Evolutionary conservation across 192 early-diverging fungal genomes (phyloP), one percentile per base, ranked within the genome.

Genomic region (Coemansia sp.): DNA sequence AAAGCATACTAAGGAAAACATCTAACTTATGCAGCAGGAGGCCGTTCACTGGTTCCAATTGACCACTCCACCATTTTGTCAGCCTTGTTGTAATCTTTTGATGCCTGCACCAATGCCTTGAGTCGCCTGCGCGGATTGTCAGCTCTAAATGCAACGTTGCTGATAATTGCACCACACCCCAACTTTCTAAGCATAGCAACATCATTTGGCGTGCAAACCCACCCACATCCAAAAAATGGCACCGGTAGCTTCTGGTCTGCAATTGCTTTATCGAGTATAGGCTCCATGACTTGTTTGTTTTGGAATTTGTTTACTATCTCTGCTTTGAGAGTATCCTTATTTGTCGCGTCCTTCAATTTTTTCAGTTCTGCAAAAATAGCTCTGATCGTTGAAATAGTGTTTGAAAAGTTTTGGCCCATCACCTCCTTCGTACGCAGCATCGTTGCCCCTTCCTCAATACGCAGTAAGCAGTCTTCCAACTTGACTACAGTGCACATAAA

Each of bases 381-480:
- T 14, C 14, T 55, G 13, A 55, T 13, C 13, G 28, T 55, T 28
- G 52, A 30, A 16, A 55, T 0, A 14, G 52, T 55, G 28, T 55
- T 9, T 7, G 52, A 55, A 55, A 55, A 55, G 52, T 55, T 55
- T 30, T 30, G 9, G 30, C 93, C 92, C 37, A 91, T 90, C 84
- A 94, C 92, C 67, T 94, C 95, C 87, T 95, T 95, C 59, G 94
- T 95, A 62, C 95, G 88, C 84, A 96, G 93, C 92, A 96, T 94
- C 63, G 93, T 87, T 59, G 95, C 95, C 74, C 95, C 95, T 77
- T 96, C 95, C 66, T 86, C 85, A 74, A 96, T 93, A 62, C 95
- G 87, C 61, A 92, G 84, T 61, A 96, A 86, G 49, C 94, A 94
- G 75, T 96, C 94, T 66, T 92, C 91, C 19, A 96, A 80, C 84